Evolutionary conservation across 768 basidiomycete species (phyloP), one percentile per base, ranked within the genome.

Genomic region (Leucocoprinus sp.): DNA sequence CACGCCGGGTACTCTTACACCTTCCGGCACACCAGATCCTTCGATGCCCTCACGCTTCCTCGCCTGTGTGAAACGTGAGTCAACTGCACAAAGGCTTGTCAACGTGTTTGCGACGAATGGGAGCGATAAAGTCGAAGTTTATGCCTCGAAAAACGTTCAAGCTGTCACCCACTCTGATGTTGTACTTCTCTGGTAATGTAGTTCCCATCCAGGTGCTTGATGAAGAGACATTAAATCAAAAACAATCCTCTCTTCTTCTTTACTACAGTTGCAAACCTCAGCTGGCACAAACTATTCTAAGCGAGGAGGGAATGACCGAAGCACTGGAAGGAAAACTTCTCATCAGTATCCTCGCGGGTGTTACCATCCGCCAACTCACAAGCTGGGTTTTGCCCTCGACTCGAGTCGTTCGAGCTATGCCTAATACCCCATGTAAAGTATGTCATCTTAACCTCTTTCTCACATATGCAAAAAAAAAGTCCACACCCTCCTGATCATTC

Each of bases 261-360:
- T n/a, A 8, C 15, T 15, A 39, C 53, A 98, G 93, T 59, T 97
- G 92, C 62, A 99, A 99, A 61, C 96, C 96, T 2, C 86, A 98
- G 52, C 66, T 91, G 36, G 93, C 90, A 0, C 71, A 80, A 28
- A 54, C 63, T 9, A 88, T 99, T 54, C 71, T 99, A 17, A 61
- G 63, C 23, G 80, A 85, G 54, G 55, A 72, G 8, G 93, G 92
- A 15, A 83, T 97, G 65, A 68, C 70, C 40, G 84, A 90, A 44
- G 93, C 91, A 1, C 67, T 99, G 44, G 79, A 80, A 22, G 84
- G 86, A 37, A 98, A 98, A 64, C 77, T 98, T 1, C 70, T 99
- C 49, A 88, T 98, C 63, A 97, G 93, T 58, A 96, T 98, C 60
- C 82, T 97, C 24, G 93, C 96, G n/a, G 96, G 96, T 53, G 85